These are phyloP conservation scores for Ceriops zippeliana DNA, from an alignment of 345 rosid species.

Conservation along the genomic window DNA sequence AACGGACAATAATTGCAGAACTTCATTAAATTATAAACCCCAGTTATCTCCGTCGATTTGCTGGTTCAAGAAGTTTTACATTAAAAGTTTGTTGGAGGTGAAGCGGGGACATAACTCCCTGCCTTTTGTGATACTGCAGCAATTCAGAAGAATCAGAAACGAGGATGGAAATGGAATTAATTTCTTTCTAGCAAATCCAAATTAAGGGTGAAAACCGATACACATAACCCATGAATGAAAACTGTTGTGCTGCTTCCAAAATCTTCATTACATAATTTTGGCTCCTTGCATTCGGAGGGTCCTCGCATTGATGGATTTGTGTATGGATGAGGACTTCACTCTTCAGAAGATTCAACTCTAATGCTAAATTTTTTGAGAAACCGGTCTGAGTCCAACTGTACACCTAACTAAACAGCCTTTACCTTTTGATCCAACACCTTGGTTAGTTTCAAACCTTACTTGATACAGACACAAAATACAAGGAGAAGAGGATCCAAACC, in stretches of 20 bases:
- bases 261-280: constrained; percentile 5
- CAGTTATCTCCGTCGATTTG: no score
- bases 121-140: no score
- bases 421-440: constrained; percentile 7
- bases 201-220: no score
- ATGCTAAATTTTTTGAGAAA: constrained; percentile 2
- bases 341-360: not conserved
- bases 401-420: constrained; percentile 7
- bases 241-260: not conserved
- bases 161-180: no score
- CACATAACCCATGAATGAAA: not conserved
- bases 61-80: no score
- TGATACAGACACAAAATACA: constrained; percentile 9
- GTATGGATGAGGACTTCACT: not conserved
- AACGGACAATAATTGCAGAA: no score
- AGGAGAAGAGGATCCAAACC: constrained; percentile 1
- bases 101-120: no score
- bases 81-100: no score
- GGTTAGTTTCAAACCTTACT: constrained; percentile 18
- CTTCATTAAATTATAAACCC: no score
- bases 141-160: no score
- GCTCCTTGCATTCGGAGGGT: not conserved
- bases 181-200: no score
- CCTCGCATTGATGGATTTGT: not conserved
- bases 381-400: constrained; percentile 8